Base-by-base conservation (phyloP, 805 yeast species). In the Wickerhamomyces strasburgensis region DNA sequence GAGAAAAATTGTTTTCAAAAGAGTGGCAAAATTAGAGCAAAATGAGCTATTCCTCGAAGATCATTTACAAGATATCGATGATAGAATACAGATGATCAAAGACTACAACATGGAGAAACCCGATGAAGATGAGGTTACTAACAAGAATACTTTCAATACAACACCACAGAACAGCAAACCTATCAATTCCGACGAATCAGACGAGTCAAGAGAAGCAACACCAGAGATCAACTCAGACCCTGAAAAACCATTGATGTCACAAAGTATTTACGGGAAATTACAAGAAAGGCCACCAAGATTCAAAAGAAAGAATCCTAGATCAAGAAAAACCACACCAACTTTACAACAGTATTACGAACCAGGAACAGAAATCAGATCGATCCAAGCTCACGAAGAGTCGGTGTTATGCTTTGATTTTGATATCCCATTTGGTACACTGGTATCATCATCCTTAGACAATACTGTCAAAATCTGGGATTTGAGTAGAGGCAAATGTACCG, bases 391-490 rank as follows among this genome's bases (percentile, higher is more conserved):
- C 49, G 65, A 65, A 4, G 75, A 69, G 30, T 45, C 73, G 3
- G 64, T 84, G 16, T 69, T 75, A 1, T 67, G 77, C 24, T 54
- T 83, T 40, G 88, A 79, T 45, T 82, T 83, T 54, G 87, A 82
- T 52, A 64, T 72, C 17, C 90, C 90, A 11, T 83, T 79, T 58
- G 89, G 88, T 2, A 77, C 78, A 1, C 49, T 86, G 57, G 89
- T 87, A 2, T 73, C 89, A 13, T 86, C 95, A 0, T 75, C 87
- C 10, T 61, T 77, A 48, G 95, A 87, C 55, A 84, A 80, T 54
- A 75, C 83, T 0, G 81, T 87, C 4, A 71, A 81, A 45, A 83
- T 88, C 5, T 88, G 96, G 96, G 95, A 88, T 62, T 58, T 83
- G 48, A 72, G 80, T 27, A 66, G 73, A 19, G 71, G 75, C 9